Evolutionary conservation across 192 early-diverging fungal genomes (phyloP), one percentile per base, ranked within the genome.

Genomic region (Mortierella alpina): DNA sequence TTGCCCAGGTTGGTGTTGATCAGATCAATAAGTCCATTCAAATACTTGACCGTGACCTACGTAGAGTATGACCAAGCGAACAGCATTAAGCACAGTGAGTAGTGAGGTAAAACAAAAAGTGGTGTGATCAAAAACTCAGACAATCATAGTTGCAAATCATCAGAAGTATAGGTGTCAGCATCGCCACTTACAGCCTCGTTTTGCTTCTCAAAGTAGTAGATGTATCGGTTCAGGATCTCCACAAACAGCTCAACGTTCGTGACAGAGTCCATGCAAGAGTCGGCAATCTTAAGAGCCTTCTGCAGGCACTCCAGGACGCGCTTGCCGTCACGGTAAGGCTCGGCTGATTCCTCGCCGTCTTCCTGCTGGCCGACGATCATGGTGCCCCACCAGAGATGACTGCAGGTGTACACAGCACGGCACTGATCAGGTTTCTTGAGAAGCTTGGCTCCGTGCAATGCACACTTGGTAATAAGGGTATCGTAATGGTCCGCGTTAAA

Each of bases 341-440:
- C 82, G 53, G 90, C 89, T 9, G 85, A 82, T n/a, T 90, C 90
- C 13, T 72, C 82, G 5, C 87, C 73, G 51, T 88, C 88, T 51
- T 86, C 83, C 17, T 82, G 77, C 46, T 90, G 85, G 42, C 85
- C 82, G 9, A 82, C 84, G 15, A 84, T 78, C 70, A 88, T 85
- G n/a, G 85, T 87, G 11, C 76, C 82, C 98, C 98, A 99, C 91
- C 95, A 99, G 83, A 99, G 85, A 84, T 97, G 96, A 40, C 91
- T 91, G 58, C 92, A 94, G 22, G 94, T 79, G 69, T 91, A 92
- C 5, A 96, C 88, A 1, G 93, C 92, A 56, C 95, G 92, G 69
- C 95, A 94, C 84, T 99, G 98, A 59, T 99, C 98, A 2, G 94
- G 91, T 45, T 97, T 96, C 84, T 96, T 96, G 12, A 99, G 83